Base-by-base conservation (phyloP, 768 basidiomycete species). In the Leccinellum albellum region DNA sequence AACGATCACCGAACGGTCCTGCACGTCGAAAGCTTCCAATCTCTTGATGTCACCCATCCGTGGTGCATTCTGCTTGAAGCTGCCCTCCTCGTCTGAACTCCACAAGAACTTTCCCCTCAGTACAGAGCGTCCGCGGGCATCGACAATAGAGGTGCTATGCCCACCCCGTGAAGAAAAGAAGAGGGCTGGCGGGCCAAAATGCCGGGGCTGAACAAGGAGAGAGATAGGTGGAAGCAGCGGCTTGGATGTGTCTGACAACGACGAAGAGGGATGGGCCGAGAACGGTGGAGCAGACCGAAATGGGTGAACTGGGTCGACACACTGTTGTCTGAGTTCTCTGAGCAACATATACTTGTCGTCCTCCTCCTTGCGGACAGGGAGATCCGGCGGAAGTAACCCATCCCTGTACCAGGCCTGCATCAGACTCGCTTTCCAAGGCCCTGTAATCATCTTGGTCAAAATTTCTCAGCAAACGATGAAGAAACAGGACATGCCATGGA, bases 371-470 rank as follows among this genome's bases (percentile, higher is more conserved):
- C 89, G 78, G 14, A 93, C 85, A 4, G 91, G 91, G 8, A 94
- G 81, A 66, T 92, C 89, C 0, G 86, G 86, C 3, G 91, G 91
- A 23, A 94, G 77, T 20, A 91, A 70, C 9, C 88, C 89, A 59
- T 94, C 91, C 65, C 87, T 89, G 66, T 89, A 91, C 91, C 91
- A 94, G 4, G 85, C 82, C 66, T 93, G 90, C 91, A 94, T 94
- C 47, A 92, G 76, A 23, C 84, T 81, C n/a, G 88, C 79, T 66
- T 89, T 90, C 91, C 91, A 93, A 21, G 91, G 91, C 33, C 91
- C 91, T 92, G 15, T 14, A 37, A 59, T 47, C 47, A 23, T 21
- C 35, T 46, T 63, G 53, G 65, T 65, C 51, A 55, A 12, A 17
- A 44, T 24, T 58, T 37, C 17, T 10, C 28, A 24, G 45, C 24